Evolutionary conservation across 1,139 yeast species (phyloP).

Genomic region (Suhomyces bolitotheri): DNA sequence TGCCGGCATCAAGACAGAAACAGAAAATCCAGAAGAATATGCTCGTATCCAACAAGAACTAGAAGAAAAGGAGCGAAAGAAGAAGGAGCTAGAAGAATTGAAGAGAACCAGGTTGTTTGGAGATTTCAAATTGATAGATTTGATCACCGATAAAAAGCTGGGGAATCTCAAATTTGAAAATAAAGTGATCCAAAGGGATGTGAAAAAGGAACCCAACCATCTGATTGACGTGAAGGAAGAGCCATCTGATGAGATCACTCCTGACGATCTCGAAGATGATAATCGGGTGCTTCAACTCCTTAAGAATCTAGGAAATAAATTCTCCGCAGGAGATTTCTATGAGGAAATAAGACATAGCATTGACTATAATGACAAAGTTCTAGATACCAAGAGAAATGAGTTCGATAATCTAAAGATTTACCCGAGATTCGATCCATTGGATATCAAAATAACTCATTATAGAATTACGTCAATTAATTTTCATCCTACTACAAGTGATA

Average conservation of each 20-base stretch:
- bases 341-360: constrained; percentile 42
- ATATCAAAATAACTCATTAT: constrained; percentile 68
- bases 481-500: constrained; percentile 68
- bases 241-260: constrained; percentile 10
- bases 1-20: constrained; percentile 58
- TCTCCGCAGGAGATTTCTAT: constrained; percentile 80
- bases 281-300: constrained; percentile 41
- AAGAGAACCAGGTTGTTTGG: constrained; percentile 61
- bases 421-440: constrained; percentile 63
- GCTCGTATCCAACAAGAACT: constrained; percentile 34
- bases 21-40: constrained; percentile 38
- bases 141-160: constrained; percentile 46
- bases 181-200: constrained; percentile 20
- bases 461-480: constrained; percentile 73
- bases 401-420: constrained; percentile 53
- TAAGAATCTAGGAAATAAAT: constrained; percentile 49
- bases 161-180: constrained; percentile 36
- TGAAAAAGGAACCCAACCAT: neutral
- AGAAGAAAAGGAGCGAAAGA: constrained; percentile 37
- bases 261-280: constrained; percentile 31
- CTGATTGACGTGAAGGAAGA: neutral
- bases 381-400: constrained; percentile 50
- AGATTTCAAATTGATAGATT: constrained; percentile 59
- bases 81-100: constrained; percentile 51
- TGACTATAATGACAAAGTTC: constrained; percentile 35